Percentiles rank a stretch among this genome's conserved stretches.
Evolutionary conservation across 306 rosid genomes (phyloP).

Genomic region (Albizia julibrissin): DNA sequence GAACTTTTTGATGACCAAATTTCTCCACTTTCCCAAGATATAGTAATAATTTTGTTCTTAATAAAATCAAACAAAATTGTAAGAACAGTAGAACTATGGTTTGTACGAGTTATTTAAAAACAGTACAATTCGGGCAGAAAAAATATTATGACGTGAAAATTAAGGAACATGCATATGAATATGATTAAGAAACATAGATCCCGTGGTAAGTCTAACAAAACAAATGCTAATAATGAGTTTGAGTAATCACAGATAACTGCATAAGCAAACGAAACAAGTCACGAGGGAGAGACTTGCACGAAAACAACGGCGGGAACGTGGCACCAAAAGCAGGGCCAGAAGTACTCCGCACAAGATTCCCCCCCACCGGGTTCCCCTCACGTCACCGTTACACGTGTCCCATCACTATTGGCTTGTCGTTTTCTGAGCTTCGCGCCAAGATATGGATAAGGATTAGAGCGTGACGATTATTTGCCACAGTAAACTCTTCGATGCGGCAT

Average conservation of each 20-base stretch:
- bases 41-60: too few relatives aligned
- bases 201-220: neutral
- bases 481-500: neutral
- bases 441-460: constrained; percentile 17
- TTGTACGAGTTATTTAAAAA: too few relatives aligned
- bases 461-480: neutral
- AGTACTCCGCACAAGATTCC: neutral
- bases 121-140: too few relatives aligned
- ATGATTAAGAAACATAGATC: neutral
- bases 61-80: too few relatives aligned
- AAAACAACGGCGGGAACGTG: constrained; percentile 44
- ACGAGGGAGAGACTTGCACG: constrained; percentile 35
- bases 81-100: too few relatives aligned
- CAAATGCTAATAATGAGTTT: neutral
- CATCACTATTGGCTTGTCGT: neutral
- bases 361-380: neutral
- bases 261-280: neutral
- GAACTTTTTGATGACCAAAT: too few relatives aligned
- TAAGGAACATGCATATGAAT: neutral
- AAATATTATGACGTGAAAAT: neutral
- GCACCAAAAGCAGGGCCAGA: neutral
- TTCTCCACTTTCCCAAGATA: too few relatives aligned
- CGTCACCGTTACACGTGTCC: constrained; percentile 25
- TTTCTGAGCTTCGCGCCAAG: neutral
- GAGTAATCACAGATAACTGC: neutral